Evolutionary conservation across 805 yeast species (phyloP), one percentile per base, ranked within the genome.

Genomic region (Candida stauntonica): DNA sequence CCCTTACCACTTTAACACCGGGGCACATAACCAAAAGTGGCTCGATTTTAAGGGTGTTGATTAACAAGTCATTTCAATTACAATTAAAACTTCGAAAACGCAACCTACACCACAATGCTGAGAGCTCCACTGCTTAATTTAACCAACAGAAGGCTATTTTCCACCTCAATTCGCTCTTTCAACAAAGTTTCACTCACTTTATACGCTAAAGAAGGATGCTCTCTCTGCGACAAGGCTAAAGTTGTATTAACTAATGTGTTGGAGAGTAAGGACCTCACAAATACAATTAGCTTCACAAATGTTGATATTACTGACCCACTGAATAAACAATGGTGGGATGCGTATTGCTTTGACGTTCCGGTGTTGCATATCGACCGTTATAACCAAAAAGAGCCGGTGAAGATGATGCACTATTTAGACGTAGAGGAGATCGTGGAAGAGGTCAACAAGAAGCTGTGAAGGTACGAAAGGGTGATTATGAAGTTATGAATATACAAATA

Each of bases 291-390:
- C 7, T 54, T 77, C 36, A 57, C 61, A 3, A 60, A 66, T 11
- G 62, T 80, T 4, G 85, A 84, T 53, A 83, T 84, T 23, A 73
- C 73, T 57, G 64, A 68, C 19, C 76, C 77, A 0, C 70, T 72
- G 37, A 79, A 83, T 51, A 64, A 72, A 33, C 64, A 68, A 33
- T 82, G 86, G 80, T 81, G 79, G 69, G 85, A 81, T 36, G 67
- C 70, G 44, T 84, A 83, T 48, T 77, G 88, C 49, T 82, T 77
- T 55, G 94, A 84, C 53, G 81, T 84, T 5, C 94, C 94, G 0
- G 94, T 84, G 0, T 54, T 84, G 29, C 89, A 84, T 55, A 66
- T 84, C 7, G 80, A 79, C 48, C 64, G 78, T 41, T 62, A 54
- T 1, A 58, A 55, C 6, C 72, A 70, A 36, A 62, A 52, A 24